These are phyloP conservation scores for Suillus fuscotomentosus DNA, from an alignment of 768 basidiomycete genomes.

Conservation along the genomic window DNA sequence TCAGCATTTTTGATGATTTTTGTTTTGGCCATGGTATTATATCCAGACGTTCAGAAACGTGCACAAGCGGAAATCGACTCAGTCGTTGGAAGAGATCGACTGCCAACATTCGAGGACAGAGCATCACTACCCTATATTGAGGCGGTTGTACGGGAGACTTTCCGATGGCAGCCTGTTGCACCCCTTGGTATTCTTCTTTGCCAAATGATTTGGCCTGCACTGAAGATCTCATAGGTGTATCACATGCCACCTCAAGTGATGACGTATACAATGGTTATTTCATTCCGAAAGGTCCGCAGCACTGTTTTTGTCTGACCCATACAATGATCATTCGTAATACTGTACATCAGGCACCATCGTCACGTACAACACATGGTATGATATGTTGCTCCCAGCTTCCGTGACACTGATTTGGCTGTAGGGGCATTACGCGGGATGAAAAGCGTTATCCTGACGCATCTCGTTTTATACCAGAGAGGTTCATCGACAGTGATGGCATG, in stretches of 20 bases:
- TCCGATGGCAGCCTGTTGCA: slow-evolving; percentile 13
- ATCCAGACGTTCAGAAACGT: slow-evolving; percentile 13
- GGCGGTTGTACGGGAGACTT: slow-evolving; percentile 15
- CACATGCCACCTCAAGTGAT: slow-evolving; percentile 11
- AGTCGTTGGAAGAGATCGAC: slow-evolving; percentile 16
- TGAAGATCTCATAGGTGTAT: slow-evolving; percentile 3
- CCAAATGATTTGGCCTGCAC: background rate
- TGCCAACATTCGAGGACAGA: slow-evolving; percentile 14
- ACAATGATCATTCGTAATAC: background rate
- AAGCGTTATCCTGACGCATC: slow-evolving; percentile 9
- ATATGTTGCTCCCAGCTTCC: background rate
- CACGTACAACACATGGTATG: slow-evolving; percentile 11
- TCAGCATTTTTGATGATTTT: slow-evolving; percentile 7
- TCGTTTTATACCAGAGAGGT: slow-evolving; percentile 14
- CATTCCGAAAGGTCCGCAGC: slow-evolving; percentile 15
- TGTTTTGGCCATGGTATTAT: slow-evolving; percentile 18
- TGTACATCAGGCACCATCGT: slow-evolving; percentile 8
- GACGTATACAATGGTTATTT: slow-evolving; percentile 17
- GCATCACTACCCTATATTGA: slow-evolving; percentile 14
- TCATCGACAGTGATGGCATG: slow-evolving; percentile 9
- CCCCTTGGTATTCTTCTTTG: slow-evolving; percentile 11
- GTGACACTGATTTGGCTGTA: background rate
- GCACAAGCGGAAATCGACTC: slow-evolving; percentile 22
- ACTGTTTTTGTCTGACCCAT: background rate
- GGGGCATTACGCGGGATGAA: slow-evolving; percentile 14